phyloP scores from a whole-genome alignment of 1,139 yeast genomes.

The Geotrichum macrosporum region DNA sequence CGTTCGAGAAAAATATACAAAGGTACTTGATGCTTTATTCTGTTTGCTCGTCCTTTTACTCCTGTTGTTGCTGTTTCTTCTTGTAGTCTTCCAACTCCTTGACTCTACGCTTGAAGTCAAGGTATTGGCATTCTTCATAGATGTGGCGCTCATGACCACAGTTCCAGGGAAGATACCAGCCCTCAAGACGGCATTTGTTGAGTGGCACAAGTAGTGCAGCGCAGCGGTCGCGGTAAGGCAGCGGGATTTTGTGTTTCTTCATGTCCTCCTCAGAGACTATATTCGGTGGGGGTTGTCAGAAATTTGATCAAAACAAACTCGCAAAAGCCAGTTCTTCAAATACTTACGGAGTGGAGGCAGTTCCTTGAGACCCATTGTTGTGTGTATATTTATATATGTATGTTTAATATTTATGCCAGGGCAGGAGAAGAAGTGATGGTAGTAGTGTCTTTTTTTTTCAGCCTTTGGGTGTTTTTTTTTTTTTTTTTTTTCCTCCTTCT shows the following conservation, averaged over 20 bases:
- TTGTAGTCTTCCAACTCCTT: constrained; percentile 61
- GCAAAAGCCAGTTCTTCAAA: too few species aligned
- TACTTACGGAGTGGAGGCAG: constrained; percentile 39
- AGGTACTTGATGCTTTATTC: too few species aligned
- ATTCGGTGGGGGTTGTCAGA: too few species aligned
- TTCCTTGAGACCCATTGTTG: constrained; percentile 37
- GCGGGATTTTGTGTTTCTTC: constrained; percentile 74
- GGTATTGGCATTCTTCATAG: constrained; percentile 81
- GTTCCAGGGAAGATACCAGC: constrained; percentile 57
- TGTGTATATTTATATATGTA: constrained; percentile 5
- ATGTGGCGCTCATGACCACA: constrained; percentile 78
- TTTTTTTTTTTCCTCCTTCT: too few species aligned
- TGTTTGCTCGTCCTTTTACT: constrained; percentile 7
- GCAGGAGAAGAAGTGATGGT: not conserved
- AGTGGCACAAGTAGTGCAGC: constrained; percentile 69
- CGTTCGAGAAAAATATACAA: too few species aligned
- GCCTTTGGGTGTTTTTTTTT: too few species aligned
- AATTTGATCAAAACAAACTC: too few species aligned
- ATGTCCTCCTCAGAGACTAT: constrained; percentile 83
- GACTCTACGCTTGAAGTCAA: constrained; percentile 78
- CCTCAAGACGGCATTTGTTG: constrained; percentile 55
- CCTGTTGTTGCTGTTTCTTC: constrained; percentile 25
- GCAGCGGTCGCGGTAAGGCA: constrained; percentile 82
- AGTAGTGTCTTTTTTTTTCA: not conserved
- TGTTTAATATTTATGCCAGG: not conserved